Conservation (phyloP, 129 eudicot genomes). For the Solidago caesia region DNA sequence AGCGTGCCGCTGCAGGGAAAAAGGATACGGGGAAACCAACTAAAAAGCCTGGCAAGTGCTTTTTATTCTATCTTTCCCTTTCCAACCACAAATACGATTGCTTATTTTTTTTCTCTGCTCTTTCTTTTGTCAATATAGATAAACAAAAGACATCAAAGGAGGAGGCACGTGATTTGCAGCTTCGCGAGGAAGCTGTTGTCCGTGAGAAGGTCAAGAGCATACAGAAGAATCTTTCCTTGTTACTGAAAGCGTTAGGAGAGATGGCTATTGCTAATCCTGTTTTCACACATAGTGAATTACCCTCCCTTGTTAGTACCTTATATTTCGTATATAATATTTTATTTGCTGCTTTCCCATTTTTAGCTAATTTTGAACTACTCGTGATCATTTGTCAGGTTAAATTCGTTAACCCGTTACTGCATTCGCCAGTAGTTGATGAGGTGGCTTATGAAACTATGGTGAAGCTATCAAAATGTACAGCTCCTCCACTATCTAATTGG, state of each 20-base stretch:
- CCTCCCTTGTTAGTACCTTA: conserved; percentile 62
- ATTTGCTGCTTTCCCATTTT: conserved; percentile 15
- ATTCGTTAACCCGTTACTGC: conserved; percentile 75
- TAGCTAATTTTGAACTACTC: neutral
- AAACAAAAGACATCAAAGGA: conserved; percentile 96
- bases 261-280: conserved; percentile 88
- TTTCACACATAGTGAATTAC: conserved; percentile 91
- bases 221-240: conserved; percentile 65
- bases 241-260: conserved; percentile 89
- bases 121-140: conserved; percentile 44
- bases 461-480: conserved; percentile 81
- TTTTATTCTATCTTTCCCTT: neutral
- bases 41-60: conserved; percentile 66
- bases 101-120: neutral
- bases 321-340: neutral
- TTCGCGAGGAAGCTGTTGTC: conserved; percentile 67
- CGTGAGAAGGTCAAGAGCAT: conserved; percentile 69
- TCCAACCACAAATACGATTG: conserved; percentile 5
- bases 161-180: conserved; percentile 97
- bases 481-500: conserved; percentile 84
- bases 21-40: conserved; percentile 64
- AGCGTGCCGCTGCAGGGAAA: conserved; percentile 54
- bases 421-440: conserved; percentile 75
- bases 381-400: conserved; percentile 51
- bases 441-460: conserved; percentile 86